phyloP scores from a whole-genome alignment of 1,139 yeast species.

The Kurtzmaniella quercitrusa region DNA sequence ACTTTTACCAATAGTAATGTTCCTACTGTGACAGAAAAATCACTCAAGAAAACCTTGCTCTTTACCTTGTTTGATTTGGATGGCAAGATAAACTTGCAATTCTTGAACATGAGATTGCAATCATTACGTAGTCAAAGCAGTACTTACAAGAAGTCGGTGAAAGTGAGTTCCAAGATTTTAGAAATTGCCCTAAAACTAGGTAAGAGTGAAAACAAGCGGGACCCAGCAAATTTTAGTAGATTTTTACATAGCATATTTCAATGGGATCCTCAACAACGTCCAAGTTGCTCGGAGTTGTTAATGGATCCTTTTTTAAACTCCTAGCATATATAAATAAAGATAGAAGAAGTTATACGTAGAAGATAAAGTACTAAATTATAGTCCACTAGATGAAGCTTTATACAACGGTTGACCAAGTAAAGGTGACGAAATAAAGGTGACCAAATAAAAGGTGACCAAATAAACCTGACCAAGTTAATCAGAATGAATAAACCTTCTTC shows the following conservation, averaged over 20 bases:
- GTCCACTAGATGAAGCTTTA: too few species aligned
- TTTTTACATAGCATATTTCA: conserved; percentile 40
- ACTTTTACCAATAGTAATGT: conserved; percentile 5
- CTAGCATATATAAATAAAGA: not conserved
- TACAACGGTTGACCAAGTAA: too few species aligned
- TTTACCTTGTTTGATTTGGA: conserved; percentile 36
- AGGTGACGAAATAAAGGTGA: too few species aligned
- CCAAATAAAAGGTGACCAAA: too few species aligned
- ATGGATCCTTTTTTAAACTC: conserved; percentile 23
- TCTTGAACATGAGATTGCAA: conserved; percentile 22
- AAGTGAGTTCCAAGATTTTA: conserved; percentile 28
- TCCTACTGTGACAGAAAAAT: conserved; percentile 18
- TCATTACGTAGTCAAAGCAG: conserved; percentile 13
- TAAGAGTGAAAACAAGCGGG: conserved; percentile 18
- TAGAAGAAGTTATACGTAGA: too few species aligned
- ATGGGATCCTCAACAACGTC: conserved; percentile 54
- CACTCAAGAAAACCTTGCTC: conserved; percentile 28
- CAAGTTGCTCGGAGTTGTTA: conserved; percentile 40
- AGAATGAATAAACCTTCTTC: too few species aligned
- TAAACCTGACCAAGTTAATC: too few species aligned
- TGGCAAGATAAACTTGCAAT: conserved; percentile 33
- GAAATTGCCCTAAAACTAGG: conserved; percentile 42
- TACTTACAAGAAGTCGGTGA: conserved; percentile 20
- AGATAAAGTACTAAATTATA: too few species aligned
- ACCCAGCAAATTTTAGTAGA: conserved; percentile 16